phyloP scores from a whole-genome alignment of 176 grass and related monocot genomes.

The Cymbopogon citratus region DNA sequence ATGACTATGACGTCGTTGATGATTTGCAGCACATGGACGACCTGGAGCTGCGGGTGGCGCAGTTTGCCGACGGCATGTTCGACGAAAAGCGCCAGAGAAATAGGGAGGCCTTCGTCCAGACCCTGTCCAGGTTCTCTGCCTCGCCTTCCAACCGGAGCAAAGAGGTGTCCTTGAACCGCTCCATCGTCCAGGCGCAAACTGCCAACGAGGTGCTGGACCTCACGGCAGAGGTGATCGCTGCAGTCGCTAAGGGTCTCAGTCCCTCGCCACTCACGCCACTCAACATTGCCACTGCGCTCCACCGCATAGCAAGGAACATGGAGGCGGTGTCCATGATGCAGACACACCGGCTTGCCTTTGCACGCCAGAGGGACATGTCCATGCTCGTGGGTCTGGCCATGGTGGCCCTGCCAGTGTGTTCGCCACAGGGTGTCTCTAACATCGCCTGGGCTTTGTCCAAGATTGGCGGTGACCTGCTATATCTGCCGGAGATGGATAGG shows the following conservation, averaged over 20 bases:
- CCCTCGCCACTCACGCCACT: constrained; percentile 78
- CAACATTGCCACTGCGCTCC: constrained; percentile 87
- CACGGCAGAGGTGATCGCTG: constrained; percentile 39
- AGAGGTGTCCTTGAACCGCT: constrained; percentile 74
- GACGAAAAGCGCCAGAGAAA: constrained; percentile 64
- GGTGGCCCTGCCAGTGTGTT: constrained; percentile 72
- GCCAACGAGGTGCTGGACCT: constrained; percentile 77
- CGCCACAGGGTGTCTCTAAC: constrained; percentile 72
- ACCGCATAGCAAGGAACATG: constrained; percentile 98
- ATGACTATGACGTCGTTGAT: constrained; percentile 25
- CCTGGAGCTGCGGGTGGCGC: constrained; percentile 44
- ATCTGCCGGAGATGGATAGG: constrained; percentile 83
- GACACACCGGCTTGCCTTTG: constrained; percentile 59
- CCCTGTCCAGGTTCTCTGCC: constrained; percentile 64
- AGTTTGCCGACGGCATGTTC: constrained; percentile 71
- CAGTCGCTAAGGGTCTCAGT: constrained; percentile 72
- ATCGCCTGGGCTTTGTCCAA: constrained; percentile 97
- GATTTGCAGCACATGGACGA: constrained; percentile 35
- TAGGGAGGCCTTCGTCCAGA: constrained; percentile 63
- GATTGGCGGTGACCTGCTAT: constrained; percentile 77
- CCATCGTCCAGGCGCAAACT: constrained; percentile 64
- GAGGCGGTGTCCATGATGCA: constrained; percentile 69
- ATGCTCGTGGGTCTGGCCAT: constrained; percentile 87
- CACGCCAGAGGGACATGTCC: constrained; percentile 83
- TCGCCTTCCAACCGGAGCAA: constrained; percentile 68